Evolutionary conservation across 768 basidiomycete species (phyloP), one percentile per base, ranked within the genome.

Genomic region (Phlebiopsis gigantea): DNA sequence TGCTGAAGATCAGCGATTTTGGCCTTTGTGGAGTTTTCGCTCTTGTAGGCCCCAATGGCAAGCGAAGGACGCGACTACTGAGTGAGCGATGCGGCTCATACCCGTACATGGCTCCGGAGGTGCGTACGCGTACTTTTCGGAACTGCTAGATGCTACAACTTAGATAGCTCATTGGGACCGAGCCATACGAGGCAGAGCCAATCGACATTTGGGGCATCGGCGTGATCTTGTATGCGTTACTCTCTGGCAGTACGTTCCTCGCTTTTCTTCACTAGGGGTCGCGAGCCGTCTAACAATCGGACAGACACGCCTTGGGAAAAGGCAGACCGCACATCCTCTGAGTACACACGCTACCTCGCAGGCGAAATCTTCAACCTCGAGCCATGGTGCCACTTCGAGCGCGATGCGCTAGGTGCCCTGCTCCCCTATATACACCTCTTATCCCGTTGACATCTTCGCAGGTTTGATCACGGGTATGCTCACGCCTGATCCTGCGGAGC

Each of bases 221-320:
- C 0, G 90, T 98, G 25, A 96, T 99, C 46, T 74, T 99, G 0
- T 98, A 90, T 68, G 90, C 96, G 0, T 74, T 99, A 46, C 76
- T 98, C 0, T 86, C 80, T 7, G 97, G 97, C 46, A 98, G 96
- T 96, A 67, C 31, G 87, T 77, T 59, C 44, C 0, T 14, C n/a
- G n/a, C n/a, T n/a, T n/a, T n/a, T n/a, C 31, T 29, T 24, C 51
- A 39, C 31, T n/a, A 44, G 12, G 22, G 25, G 50, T 45, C 45
- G 25, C 24, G 30, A 26, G 21, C 8, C 25, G 15, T 25, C 49
- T 45, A 19, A 57, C 39, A 25, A 21, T 44, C 34, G 22, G 8
- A 17, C 57, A 98, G 95, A 97, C 65, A 98, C 97, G 0, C 97
- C 97, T 1, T 98, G 97, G 97, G 97, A 98, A 65, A 88, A 95